Evolutionary conservation across 2,329 filamentous ascomycete genomes (phyloP), one percentile per base, ranked within the genome.

Genomic region (Beauveria rudraprayagi): DNA sequence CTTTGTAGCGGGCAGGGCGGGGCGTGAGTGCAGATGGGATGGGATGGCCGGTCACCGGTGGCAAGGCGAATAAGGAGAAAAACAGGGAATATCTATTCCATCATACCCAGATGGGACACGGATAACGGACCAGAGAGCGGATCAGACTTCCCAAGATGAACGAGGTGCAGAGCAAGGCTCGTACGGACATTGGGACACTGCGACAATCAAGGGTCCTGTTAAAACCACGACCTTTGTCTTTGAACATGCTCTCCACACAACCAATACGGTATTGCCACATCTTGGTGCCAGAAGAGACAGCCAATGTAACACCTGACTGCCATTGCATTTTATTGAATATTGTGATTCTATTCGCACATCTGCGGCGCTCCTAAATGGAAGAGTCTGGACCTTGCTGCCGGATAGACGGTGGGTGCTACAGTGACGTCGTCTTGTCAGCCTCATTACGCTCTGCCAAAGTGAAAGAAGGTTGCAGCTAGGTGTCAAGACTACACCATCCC

Each of bases 151-250:
- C 43, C 26, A 56, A n/a, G 26, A 34, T 14, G 40, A 28, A 44
- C 17, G 30, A 56, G 41, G 46, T 47, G 37, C 40, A n/a, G 5
- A 44, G 41, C 7, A 30, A 44, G n/a, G 24, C 52, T 9, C 28
- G 54, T 34, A 34, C 30, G 30, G 10, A 34, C 24, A 16, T 10
- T 47, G 26, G 30, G 10, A 34, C 24, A 16, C 17, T 47, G 26
- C 24, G 54, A 56, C 28, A 43, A 56, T 56, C 54, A 37, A 56
- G 54, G 54, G 54, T 47, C 54, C 54, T 34, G 11, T 26, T 41
- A 22, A 30, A 51, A 34, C 30, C 16, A 22, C 11, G 9, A 10
- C 17, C 16, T 51, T 16, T 34, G 14, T 43, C 19, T 26, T 8
- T 8, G 14, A 5, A 10, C 30, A 16, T 26, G 24, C 7, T n/a